Conservation (phyloP, 164 flowering plant species). For the Taxillus chinensis region DNA sequence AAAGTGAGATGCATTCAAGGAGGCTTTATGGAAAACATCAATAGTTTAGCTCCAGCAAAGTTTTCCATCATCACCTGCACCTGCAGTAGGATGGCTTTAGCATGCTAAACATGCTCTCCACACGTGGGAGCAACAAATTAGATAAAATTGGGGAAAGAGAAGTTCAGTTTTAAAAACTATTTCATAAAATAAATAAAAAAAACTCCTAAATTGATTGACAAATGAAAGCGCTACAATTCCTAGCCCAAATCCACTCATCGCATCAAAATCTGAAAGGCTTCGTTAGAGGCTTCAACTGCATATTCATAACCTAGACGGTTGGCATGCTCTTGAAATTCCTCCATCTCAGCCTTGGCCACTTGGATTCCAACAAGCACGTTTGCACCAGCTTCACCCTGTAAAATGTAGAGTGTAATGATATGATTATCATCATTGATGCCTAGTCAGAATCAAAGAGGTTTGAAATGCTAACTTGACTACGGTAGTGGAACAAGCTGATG, state of each 20-base stretch:
- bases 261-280: constrained; percentile 62
- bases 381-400: constrained; percentile 90
- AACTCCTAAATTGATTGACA: too few species aligned
- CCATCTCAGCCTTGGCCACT: constrained; percentile 50
- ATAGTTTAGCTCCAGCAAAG: too few species aligned
- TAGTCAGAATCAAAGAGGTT: neutral
- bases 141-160: too few species aligned
- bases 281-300: constrained; percentile 42
- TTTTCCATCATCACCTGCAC: too few species aligned
- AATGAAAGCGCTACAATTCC: constrained; percentile 10
- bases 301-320: constrained; percentile 67
- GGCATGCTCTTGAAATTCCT: constrained; percentile 49
- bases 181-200: too few species aligned
- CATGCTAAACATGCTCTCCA: too few species aligned
- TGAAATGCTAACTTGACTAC: constrained; percentile 51
- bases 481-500: constrained; percentile 93
- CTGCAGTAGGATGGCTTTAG: too few species aligned
- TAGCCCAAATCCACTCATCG: constrained; percentile 25
- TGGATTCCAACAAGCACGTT: constrained; percentile 96
- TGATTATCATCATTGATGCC: too few species aligned
- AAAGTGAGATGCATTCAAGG: too few species aligned
- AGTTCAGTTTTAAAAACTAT: too few species aligned
- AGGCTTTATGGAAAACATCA: too few species aligned
- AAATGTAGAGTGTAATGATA: neutral
- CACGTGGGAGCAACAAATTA: too few species aligned